Evolutionary conservation across 2,329 filamentous ascomycete species (phyloP).

Genomic region (Ophiostoma sp.): DNA sequence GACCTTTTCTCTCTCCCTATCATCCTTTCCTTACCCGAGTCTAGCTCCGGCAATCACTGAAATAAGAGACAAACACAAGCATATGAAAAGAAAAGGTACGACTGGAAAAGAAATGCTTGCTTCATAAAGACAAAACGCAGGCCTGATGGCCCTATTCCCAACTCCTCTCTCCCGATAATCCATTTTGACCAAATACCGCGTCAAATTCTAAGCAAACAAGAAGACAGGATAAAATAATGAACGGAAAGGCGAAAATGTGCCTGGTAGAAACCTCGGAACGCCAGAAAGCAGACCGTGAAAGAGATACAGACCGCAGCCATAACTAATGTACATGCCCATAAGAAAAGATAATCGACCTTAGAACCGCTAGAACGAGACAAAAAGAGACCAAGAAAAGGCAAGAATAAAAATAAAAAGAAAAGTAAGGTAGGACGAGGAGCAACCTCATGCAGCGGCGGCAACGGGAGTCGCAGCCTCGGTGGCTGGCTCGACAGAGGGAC

Average conservation of each 20-base stretch:
- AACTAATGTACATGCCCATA: conserved; percentile 5
- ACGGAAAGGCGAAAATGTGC: background rate
- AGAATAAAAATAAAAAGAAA: background rate
- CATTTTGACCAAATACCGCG: background rate
- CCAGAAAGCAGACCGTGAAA: background rate
- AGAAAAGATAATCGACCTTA: background rate
- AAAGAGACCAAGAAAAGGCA: background rate
- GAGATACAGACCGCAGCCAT: background rate
- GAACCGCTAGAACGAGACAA: background rate
- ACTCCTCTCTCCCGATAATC: background rate
- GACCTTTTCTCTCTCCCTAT: background rate
- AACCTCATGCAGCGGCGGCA: conserved; percentile 3
- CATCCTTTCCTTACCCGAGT: background rate
- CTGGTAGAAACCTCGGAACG: background rate
- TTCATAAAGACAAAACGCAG: background rate
- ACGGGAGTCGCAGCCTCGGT: conserved; percentile 23
- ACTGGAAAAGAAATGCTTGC: background rate
- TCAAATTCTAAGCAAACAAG: background rate
- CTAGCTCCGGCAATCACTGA: background rate
- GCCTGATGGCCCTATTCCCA: background rate
- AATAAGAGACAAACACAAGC: background rate
- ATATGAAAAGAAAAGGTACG: no score
- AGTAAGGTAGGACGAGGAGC: background rate
- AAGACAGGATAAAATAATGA: background rate
- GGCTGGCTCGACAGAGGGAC: conserved; percentile 40